Conservation (phyloP, 1,284 basidiomycete species). For the Heterobasidion irregulare region DNA sequence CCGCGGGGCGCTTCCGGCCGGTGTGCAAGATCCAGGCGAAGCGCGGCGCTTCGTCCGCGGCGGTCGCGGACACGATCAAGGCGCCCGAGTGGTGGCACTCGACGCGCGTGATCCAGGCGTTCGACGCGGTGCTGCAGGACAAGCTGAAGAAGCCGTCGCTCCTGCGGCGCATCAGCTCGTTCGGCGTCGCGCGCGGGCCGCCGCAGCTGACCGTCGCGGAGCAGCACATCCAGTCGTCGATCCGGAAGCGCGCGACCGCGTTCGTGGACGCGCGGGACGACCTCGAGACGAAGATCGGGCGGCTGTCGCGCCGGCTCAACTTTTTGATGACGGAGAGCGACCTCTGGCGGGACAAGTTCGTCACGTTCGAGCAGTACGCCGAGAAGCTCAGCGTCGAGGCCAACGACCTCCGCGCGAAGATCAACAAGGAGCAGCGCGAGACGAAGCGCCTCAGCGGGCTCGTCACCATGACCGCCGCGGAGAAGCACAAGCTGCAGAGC, state of each 20-base stretch:
- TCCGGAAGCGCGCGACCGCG: slow-evolving; percentile 82
- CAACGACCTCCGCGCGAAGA: slow-evolving; percentile 70
- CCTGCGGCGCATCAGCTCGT: slow-evolving; percentile 77
- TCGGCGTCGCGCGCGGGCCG: slow-evolving; percentile 62
- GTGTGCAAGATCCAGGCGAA: slow-evolving; percentile 81
- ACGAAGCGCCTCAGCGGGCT: slow-evolving; percentile 75
- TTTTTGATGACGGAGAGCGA: slow-evolving; percentile 89
- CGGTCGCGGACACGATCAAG: slow-evolving; percentile 80
- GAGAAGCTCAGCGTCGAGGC: slow-evolving; percentile 84
- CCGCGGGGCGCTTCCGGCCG: slow-evolving; percentile 79
- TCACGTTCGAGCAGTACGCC: slow-evolving; percentile 87
- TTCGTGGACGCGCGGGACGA: slow-evolving; percentile 92
- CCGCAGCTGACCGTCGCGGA: slow-evolving; percentile 73
- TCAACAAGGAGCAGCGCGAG: slow-evolving; percentile 83
- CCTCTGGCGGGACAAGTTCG: slow-evolving; percentile 86
- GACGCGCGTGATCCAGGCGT: slow-evolving; percentile 80
- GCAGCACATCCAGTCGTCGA: slow-evolving; percentile 76
- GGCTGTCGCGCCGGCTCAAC: slow-evolving; percentile 74
- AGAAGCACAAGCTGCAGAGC: slow-evolving; percentile 66
- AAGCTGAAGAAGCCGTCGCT: slow-evolving; percentile 88
- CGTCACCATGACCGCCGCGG: slow-evolving; percentile 65
- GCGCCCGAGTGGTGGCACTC: slow-evolving; percentile 92
- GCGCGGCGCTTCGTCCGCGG: slow-evolving; percentile 67
- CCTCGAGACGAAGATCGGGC: slow-evolving; percentile 84
- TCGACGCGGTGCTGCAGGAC: slow-evolving; percentile 82